Percentiles rank a stretch among this genome's conserved stretches.
phyloP scores from a whole-genome alignment of 768 basidiomycete genomes.

The Serendipita sp. region DNA sequence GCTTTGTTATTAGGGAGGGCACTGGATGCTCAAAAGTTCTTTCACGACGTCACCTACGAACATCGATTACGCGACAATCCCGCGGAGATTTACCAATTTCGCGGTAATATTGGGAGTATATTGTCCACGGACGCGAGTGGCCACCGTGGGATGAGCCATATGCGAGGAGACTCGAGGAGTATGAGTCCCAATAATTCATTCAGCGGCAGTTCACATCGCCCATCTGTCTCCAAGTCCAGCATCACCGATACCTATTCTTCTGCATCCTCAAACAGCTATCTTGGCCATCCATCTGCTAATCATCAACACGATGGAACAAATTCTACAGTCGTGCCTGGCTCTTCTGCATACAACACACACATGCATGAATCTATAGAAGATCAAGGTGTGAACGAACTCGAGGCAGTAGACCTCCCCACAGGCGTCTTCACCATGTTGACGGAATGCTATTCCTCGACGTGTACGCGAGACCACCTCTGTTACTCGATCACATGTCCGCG shows the following conservation, averaged over 20 bases:
- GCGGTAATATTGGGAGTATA: conserved; percentile 18
- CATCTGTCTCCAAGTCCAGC: not conserved
- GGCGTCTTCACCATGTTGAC: conserved; percentile 94
- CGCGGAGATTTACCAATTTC: conserved; percentile 85
- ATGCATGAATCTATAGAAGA: conserved; percentile 8
- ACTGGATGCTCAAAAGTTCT: conserved; percentile 94
- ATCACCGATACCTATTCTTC: not conserved
- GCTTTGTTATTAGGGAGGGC: conserved; percentile 90
- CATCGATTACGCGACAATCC: conserved; percentile 82
- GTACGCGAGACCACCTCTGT: conserved; percentile 83
- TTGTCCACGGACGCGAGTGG: not conserved
- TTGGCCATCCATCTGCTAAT: not conserved
- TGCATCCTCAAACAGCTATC: not conserved
- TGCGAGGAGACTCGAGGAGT: not conserved
- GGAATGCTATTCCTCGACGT: conserved; percentile 96
- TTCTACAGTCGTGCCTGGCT: not conserved
- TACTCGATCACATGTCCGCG: conserved; percentile 95
- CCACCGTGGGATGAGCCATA: not conserved
- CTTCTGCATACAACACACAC: not conserved
- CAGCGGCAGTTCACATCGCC: not conserved
- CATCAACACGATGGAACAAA: not conserved
- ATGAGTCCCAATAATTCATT: conserved; percentile 2
- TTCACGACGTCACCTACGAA: conserved; percentile 98
- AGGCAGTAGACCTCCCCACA: conserved; percentile 45
- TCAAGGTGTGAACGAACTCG: conserved; percentile 31